Evolutionary conservation across 2,329 filamentous ascomycete genomes (phyloP).

Genomic region (Penicillium palitans): DNA sequence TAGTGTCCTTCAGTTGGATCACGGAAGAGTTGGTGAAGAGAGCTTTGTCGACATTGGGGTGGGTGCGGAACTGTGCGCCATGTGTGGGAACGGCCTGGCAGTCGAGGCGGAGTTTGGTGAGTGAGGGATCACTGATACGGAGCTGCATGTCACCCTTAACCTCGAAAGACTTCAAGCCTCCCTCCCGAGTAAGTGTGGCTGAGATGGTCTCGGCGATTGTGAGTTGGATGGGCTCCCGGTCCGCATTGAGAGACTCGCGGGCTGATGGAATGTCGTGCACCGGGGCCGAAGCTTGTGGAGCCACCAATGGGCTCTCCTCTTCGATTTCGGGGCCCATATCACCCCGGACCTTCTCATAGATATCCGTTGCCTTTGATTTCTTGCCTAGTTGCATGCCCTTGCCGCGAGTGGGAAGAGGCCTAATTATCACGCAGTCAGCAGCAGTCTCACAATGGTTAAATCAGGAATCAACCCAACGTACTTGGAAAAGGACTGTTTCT

Average conservation of each 20-base stretch:
- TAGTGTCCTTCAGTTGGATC: constrained; percentile 86
- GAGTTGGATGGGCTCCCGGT: constrained; percentile 83
- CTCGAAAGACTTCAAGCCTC: constrained; percentile 78
- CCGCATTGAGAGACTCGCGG: constrained; percentile 65
- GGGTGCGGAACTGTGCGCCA: constrained; percentile 88
- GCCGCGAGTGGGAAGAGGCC: constrained; percentile 67
- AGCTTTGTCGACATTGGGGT: constrained; percentile 92
- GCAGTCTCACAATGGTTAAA: background rate
- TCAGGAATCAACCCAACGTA: constrained; percentile 44
- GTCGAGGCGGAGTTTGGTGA: constrained; percentile 89
- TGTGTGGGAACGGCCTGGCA: constrained; percentile 74
- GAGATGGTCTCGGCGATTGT: constrained; percentile 87
- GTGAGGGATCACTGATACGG: constrained; percentile 79
- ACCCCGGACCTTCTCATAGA: constrained; percentile 92
- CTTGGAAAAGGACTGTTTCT: constrained; percentile 88
- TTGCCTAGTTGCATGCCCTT: constrained; percentile 99
- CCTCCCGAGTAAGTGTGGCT: constrained; percentile 84
- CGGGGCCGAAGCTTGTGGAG: constrained; percentile 55
- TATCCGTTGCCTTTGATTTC: constrained; percentile 96
- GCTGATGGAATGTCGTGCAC: constrained; percentile 55
- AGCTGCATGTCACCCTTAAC: constrained; percentile 91
- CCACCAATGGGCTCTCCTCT: constrained; percentile 68
- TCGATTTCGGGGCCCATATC: constrained; percentile 87
- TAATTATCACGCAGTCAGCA: constrained; percentile 48
- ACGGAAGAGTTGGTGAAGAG: constrained; percentile 78